Percentiles rank a stretch among this genome's conserved stretches.
Conservation (phyloP, 1,284 basidiomycete species). For the Sutorius eximius region DNA sequence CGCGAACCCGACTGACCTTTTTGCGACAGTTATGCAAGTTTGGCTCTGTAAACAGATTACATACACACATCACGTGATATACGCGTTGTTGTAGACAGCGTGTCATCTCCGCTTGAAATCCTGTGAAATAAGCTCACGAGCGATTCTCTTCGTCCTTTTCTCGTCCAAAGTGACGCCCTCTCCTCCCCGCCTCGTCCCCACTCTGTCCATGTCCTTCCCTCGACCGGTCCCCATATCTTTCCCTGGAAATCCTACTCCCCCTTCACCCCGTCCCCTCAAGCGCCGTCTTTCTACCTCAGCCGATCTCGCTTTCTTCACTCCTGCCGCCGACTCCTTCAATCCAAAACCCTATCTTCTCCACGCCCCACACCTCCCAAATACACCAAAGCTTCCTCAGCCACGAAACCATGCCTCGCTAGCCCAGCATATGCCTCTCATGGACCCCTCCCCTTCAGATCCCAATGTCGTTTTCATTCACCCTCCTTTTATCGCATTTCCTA, state of each 20-base stretch:
- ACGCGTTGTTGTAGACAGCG: slow-evolving; percentile 32
- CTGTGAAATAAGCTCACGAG: slow-evolving; percentile 30
- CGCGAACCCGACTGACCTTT: slow-evolving; percentile 13
- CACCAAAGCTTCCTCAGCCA: slow-evolving; percentile 26
- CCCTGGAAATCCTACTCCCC: slow-evolving; percentile 10
- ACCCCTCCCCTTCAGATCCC: slow-evolving; percentile 62
- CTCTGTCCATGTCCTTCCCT: slow-evolving; percentile 32
- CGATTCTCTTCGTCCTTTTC: slow-evolving; percentile 15
- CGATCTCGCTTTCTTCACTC: slow-evolving; percentile 56
- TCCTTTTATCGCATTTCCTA: slow-evolving; percentile 65
- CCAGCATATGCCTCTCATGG: slow-evolving; percentile 56
- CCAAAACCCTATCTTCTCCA: slow-evolving; percentile 57
- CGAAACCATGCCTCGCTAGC: slow-evolving; percentile 40
- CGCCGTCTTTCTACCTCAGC: slow-evolving; percentile 47
- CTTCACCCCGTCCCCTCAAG: slow-evolving; percentile 41
- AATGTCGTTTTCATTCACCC: slow-evolving; percentile 67
- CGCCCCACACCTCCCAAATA: slow-evolving; percentile 13
- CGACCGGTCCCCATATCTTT: slow-evolving; percentile 29
- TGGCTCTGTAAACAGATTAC: slow-evolving; percentile 43
- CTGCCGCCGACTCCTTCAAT: slow-evolving; percentile 57
- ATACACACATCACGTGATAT: slow-evolving; percentile 29
- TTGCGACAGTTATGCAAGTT: slow-evolving; percentile 48
- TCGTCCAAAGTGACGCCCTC: slow-evolving; percentile 8
- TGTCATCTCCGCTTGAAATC: slow-evolving; percentile 43
- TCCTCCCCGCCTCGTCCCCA: not conserved